Evolutionary conservation across 148 eudicot genomes (phyloP).

Genomic region (Chenopodium quinoa): DNA sequence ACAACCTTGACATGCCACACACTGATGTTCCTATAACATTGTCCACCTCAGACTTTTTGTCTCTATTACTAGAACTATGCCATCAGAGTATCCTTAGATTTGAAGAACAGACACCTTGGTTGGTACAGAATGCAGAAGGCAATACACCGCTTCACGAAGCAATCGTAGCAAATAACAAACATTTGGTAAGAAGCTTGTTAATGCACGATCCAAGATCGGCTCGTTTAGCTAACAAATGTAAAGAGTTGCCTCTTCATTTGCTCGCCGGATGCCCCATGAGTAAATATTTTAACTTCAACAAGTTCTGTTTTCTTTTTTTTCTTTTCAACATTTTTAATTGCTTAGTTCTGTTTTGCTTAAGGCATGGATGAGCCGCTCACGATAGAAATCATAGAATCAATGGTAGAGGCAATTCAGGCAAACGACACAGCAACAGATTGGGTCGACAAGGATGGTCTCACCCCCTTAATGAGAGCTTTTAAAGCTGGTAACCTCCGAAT

Average conservation of each 20-base stretch:
- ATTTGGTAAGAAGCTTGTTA: background rate
- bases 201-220: background rate
- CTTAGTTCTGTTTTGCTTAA: background rate
- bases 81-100: background rate
- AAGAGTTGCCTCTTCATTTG: slow-evolving; percentile 3
- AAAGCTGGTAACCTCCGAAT: background rate
- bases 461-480: background rate
- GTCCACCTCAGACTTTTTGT: background rate
- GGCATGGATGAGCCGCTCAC: background rate
- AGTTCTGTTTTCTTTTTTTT: background rate
- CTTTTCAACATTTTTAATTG: background rate
- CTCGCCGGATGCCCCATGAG: background rate
- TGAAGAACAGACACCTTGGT: background rate
- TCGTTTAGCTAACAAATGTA: background rate
- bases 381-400: background rate
- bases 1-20: background rate
- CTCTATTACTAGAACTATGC: background rate
- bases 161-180: background rate
- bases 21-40: background rate
- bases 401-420: background rate
- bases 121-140: background rate
- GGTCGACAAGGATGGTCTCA: background rate
- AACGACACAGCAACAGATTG: background rate
- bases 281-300: background rate
- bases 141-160: slow-evolving; percentile 15